Percentiles rank a stretch among this genome's conserved stretches.
These are phyloP conservation scores for Coffea eugenioides DNA, from an alignment of 257 asterid genomes.

Conservation along the genomic window DNA sequence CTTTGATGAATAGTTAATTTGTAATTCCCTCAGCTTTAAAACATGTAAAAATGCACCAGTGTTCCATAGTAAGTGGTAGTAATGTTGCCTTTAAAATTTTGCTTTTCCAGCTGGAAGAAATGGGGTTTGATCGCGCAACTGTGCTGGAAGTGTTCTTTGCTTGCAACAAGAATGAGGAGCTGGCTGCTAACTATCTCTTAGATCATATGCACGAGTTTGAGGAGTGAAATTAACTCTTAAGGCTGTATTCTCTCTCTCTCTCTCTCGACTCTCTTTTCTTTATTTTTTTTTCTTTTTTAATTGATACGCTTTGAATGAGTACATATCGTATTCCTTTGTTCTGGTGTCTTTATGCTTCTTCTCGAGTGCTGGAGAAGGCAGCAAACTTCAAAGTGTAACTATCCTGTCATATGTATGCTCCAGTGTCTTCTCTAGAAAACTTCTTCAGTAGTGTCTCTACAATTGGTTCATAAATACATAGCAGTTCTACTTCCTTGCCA, in stretches of 20 bases:
- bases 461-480: not conserved
- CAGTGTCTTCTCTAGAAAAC: not conserved
- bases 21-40: not conserved
- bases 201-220: constrained; percentile 85
- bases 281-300: not conserved
- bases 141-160: constrained; percentile 80
- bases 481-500: not conserved
- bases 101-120: constrained; percentile 67
- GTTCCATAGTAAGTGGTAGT: too few relatives aligned
- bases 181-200: constrained; percentile 91
- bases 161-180: constrained; percentile 90
- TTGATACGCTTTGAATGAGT: not conserved
- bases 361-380: constrained; percentile 10
- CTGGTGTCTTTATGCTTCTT: constrained; percentile 7
- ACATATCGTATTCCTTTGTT: not conserved
- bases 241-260: too few relatives aligned
- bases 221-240: constrained; percentile 31
- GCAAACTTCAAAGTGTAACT: constrained; percentile 11
- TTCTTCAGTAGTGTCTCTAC: not conserved
- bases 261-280: not conserved
- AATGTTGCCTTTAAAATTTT: not conserved
- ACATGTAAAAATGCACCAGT: too few relatives aligned
- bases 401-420: constrained; percentile 7
- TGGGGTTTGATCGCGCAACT: constrained; percentile 79
- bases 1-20: not conserved